Base-by-base conservation (phyloP, 2,329 filamentous ascomycete species). In the Coniella lustricola region DNA sequence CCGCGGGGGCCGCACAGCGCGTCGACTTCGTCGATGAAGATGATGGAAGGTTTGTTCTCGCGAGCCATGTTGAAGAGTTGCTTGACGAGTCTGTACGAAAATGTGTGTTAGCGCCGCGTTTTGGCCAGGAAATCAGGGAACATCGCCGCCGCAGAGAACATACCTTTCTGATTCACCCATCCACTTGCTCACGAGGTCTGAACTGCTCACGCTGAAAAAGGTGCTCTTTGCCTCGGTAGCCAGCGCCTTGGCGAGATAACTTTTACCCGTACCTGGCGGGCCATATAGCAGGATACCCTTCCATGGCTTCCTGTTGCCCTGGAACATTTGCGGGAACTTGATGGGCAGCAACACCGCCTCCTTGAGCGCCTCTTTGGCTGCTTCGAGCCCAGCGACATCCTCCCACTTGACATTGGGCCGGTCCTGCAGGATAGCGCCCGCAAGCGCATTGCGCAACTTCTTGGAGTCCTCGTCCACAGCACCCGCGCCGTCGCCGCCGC, bases 101-200 rank as follows among this genome's bases (percentile, higher is more conserved):
- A n/a, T n/a, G n/a, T n/a, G n/a, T n/a, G n/a, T n/a, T n/a, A n/a
- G n/a, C n/a, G n/a, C n/a, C n/a, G n/a, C n/a, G n/a, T n/a, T n/a
- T n/a, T n/a, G n/a, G n/a, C n/a, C n/a, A n/a, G n/a, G n/a, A n/a
- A 13, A 13, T 9, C 17, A 13, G 17, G 25, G 17, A n/a, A 14
- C 13, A 14, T 14, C 7, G 29, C 13, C 18, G 40, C 16, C 31
- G 7, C 21, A 21, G 10, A 37, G 49, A 59, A 45, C 51, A 13
- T 72, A 94, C 88, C 90, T 82, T 81, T 98, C 93, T 75, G 87
- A 94, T 70, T 98, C 93, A 72, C 93, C 93, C 93, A 98, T 98
- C 93, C 93, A 98, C 66, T 98, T 98, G 67, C 89, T 95, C 53
- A 98, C 93, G 67, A 98, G 68, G 65, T 98, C 93, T 63, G 89